A percentile compares a stretch with the other conserved stretches of the same genome.
phyloP scores from a whole-genome alignment of 2,329 filamentous ascomycete species.

The Penicillium sp. region DNA sequence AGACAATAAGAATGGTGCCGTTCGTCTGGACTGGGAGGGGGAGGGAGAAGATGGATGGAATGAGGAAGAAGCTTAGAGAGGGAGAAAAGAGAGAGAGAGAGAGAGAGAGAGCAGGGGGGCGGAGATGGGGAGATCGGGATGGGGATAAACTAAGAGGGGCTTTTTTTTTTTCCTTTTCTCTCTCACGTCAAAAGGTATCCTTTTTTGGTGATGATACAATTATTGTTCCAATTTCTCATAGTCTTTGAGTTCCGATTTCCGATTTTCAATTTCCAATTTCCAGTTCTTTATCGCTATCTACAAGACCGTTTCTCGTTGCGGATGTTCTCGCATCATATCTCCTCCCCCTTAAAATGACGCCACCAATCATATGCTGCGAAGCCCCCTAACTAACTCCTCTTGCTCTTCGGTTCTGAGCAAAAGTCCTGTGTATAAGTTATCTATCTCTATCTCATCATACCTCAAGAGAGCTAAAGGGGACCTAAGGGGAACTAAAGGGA shows the following conservation, averaged over 20 bases:
- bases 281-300: slow-evolving; percentile 5
- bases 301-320: neutral
- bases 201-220: neutral
- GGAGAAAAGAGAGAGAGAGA: slow-evolving; percentile 28
- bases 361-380: neutral
- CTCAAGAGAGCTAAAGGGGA: no score
- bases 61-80: slow-evolving; percentile 16
- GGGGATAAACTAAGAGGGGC: slow-evolving; percentile 29
- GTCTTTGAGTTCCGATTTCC: no score
- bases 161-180: neutral
- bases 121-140: slow-evolving; percentile 21
- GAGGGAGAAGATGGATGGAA: slow-evolving; percentile 14
- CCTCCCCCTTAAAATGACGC: neutral
- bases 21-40: slow-evolving; percentile 19
- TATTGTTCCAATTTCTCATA: neutral
- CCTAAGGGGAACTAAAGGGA: no score
- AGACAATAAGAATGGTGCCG: slow-evolving; percentile 30
- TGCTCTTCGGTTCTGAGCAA: neutral
- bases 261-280: neutral
- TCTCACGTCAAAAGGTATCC: neutral
- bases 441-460: no score
- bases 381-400: neutral
- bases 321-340: slow-evolving; percentile 4
- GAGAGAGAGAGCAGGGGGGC: slow-evolving; percentile 29
- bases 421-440: no score